Percentiles rank a stretch among this genome's conserved stretches.
Evolutionary conservation across 1,139 yeast species (phyloP).

Genomic region (Magnusiomyces tetraspermus): DNA sequence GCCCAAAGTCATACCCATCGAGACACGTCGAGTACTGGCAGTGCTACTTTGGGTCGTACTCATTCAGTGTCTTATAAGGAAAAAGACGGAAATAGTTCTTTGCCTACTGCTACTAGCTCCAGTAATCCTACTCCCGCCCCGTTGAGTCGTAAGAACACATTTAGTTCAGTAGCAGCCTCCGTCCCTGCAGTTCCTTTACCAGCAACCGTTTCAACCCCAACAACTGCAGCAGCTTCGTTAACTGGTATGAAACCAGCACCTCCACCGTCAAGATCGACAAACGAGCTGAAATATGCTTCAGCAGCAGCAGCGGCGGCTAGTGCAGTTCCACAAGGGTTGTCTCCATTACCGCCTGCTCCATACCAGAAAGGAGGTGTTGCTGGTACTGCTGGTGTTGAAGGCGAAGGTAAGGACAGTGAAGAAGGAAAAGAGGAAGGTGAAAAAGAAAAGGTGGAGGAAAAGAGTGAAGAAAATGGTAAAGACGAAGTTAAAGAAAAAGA

Average conservation of each 20-base stretch:
- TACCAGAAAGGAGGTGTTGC: neutral
- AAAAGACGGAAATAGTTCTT: too few species aligned
- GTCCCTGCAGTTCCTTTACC: too few species aligned
- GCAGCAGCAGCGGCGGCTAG: constrained; percentile 46
- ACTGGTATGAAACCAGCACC: constrained; percentile 50
- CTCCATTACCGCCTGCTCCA: constrained; percentile 26
- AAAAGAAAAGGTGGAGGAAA: neutral
- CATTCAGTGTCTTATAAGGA: too few species aligned
- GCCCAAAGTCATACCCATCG: too few species aligned
- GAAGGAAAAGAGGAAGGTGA: neutral
- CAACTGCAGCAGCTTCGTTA: constrained; percentile 13
- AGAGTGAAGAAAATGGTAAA: neutral
- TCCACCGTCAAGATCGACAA: constrained; percentile 50
- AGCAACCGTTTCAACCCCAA: constrained; percentile 14
- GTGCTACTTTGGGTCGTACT: too few species aligned
- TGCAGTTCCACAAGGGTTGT: constrained; percentile 23
- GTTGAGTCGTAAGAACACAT: constrained; percentile 5
- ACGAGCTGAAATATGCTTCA: constrained; percentile 60
- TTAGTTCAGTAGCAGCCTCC: constrained; percentile 1
- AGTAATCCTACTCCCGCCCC: too few species aligned
- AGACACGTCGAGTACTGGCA: too few species aligned
- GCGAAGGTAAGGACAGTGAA: neutral
- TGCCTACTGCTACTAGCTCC: constrained; percentile 4
- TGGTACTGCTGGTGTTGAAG: neutral
- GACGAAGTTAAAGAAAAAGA: constrained; percentile 6